Evolutionary conservation across 2,329 filamentous ascomycete genomes (phyloP).

Genomic region (Paecilomyces niveus): DNA sequence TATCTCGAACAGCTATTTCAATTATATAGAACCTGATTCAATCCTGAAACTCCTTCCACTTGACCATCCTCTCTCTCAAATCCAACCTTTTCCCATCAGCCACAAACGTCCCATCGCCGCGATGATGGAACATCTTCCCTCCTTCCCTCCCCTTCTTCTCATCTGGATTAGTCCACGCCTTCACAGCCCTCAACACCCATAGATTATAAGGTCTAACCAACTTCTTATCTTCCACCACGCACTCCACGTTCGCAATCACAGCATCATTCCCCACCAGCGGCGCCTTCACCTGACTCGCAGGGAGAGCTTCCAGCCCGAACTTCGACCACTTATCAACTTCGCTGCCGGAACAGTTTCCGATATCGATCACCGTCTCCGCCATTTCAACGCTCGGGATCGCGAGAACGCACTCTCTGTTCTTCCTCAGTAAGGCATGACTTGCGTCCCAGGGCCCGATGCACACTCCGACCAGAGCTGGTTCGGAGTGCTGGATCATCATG

Average conservation of each 20-base stretch:
- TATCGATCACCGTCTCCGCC: conserved; percentile 21
- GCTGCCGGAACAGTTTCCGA: conserved; percentile 26
- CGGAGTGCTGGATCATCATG: conserved; percentile 32
- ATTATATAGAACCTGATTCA: conserved; percentile 5
- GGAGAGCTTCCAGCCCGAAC: conserved; percentile 22
- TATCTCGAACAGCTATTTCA: neutral
- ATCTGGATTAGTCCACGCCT: conserved; percentile 24
- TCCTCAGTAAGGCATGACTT: conserved; percentile 20
- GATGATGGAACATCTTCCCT: conserved; percentile 30
- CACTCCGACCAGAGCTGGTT: conserved; percentile 24
- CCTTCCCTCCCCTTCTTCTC: conserved; percentile 17
- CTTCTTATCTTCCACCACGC: conserved; percentile 26
- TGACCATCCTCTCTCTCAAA: conserved; percentile 27
- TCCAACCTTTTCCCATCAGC: conserved; percentile 25
- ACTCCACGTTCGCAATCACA: conserved; percentile 29
- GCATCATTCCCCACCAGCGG: conserved; percentile 24
- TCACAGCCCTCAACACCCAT: conserved; percentile 28
- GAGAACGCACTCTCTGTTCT: conserved; percentile 26
- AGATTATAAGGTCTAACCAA: conserved; percentile 27
- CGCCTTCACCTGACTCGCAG: conserved; percentile 20
- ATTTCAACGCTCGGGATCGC: conserved; percentile 24
- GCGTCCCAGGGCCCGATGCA: conserved; percentile 29
- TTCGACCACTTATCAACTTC: conserved; percentile 22
- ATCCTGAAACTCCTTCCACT: conserved; percentile 28
- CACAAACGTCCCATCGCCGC: conserved; percentile 26